Conservation (phyloP, 2,329 filamentous ascomycete genomes). For the Pseudogymnoascus verrucosus region DNA sequence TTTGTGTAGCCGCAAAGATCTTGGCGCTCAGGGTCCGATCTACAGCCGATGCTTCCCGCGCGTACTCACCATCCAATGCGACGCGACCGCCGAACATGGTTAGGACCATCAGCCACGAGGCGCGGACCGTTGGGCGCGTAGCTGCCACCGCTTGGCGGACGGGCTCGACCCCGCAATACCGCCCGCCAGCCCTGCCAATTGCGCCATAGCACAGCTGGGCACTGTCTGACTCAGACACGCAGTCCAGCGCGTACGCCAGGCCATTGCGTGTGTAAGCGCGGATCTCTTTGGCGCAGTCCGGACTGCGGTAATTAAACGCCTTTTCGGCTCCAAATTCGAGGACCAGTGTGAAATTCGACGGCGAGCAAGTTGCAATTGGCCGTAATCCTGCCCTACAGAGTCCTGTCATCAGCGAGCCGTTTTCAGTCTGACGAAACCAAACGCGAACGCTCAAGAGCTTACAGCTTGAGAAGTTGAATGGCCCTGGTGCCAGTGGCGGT, state of each 20-base stretch:
- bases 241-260: conserved; percentile 36
- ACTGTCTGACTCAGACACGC: conserved; percentile 30
- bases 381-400: conserved; percentile 3
- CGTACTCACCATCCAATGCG: conserved; percentile 20
- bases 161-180: conserved; percentile 32
- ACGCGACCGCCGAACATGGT: conserved; percentile 23
- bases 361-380: conserved; percentile 36
- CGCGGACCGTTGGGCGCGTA: conserved; percentile 16
- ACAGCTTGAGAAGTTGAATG: conserved; percentile 35
- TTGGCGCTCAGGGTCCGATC: conserved; percentile 12
- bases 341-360: conserved; percentile 33
- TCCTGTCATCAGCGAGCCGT: not conserved
- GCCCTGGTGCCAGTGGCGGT: conserved; percentile 37
- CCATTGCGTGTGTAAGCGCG: conserved; percentile 30
- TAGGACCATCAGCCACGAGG: conserved; percentile 25
- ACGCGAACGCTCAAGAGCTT: conserved; percentile 10
- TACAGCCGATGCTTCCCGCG: conserved; percentile 12
- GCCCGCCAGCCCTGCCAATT: conserved; percentile 32
- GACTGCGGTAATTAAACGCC: conserved; percentile 36
- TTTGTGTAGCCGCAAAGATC: conserved; percentile 10
- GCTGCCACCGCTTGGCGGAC: conserved; percentile 15
- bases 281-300: conserved; percentile 18
- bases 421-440: not conserved
- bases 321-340: conserved; percentile 34
- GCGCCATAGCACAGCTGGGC: conserved; percentile 32